phyloP scores from a whole-genome alignment of 805 yeast genomes.

The Aciculoconidium aculeatum region DNA sequence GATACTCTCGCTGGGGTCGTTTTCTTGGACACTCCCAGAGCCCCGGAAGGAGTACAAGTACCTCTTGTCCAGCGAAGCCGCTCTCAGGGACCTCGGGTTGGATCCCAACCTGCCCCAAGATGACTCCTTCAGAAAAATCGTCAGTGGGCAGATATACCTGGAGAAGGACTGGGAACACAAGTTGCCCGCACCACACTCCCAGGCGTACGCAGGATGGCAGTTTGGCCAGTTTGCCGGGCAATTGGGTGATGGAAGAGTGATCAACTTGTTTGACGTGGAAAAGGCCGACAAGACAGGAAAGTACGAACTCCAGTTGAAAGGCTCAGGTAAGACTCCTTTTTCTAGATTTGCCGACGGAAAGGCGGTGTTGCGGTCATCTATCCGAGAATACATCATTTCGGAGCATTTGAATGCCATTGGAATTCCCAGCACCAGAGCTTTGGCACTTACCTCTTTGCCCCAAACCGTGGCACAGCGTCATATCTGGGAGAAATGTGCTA shows the following conservation, averaged over 20 bases:
- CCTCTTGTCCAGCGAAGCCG: conserved; percentile 53
- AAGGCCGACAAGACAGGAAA: conserved; percentile 22
- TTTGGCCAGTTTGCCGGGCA: conserved; percentile 97
- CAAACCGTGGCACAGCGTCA: conserved; percentile 70
- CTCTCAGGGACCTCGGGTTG: conserved; percentile 59
- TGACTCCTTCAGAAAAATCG: conserved; percentile 45
- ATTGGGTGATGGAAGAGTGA: conserved; percentile 91
- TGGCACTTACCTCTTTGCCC: conserved; percentile 68
- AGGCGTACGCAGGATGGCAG: conserved; percentile 93
- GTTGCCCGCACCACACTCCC: conserved; percentile 72
- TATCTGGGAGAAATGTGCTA: conserved; percentile 73
- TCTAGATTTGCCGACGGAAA: conserved; percentile 96
- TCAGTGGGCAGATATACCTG: conserved; percentile 51
- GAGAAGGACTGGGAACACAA: conserved; percentile 20
- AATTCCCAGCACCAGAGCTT: conserved; percentile 81
- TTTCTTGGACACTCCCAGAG: conserved; percentile 70
- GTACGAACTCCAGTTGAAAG: conserved; percentile 79
- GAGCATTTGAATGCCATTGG: conserved; percentile 78
- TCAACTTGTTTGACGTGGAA: conserved; percentile 68
- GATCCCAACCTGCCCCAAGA: conserved; percentile 31
- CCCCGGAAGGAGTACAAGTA: conserved; percentile 46
- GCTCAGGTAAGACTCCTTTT: conserved; percentile 87
- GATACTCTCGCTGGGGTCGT: conserved; percentile 51
- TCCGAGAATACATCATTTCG: conserved; percentile 81
- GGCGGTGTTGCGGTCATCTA: conserved; percentile 82